Conservation (phyloP, 106 monocot genomes). For the Ottelia alismoides region DNA sequence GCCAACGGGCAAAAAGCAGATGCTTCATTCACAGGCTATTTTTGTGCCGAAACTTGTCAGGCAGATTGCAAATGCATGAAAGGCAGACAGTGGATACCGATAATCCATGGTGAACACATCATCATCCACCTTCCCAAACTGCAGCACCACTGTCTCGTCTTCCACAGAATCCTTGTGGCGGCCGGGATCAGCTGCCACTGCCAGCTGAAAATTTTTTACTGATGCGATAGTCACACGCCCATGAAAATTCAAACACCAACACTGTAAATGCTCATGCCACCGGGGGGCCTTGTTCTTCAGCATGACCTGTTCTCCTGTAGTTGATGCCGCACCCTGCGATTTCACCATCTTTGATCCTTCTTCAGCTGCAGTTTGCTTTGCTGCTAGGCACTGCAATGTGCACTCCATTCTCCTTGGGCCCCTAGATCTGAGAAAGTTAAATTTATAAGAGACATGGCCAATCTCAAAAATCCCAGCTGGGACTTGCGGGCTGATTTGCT, state of each 20-base stretch:
- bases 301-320: constrained; percentile 6
- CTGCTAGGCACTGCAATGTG: constrained; percentile 20
- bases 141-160: constrained; percentile 40
- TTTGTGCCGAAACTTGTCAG: constrained; percentile 65
- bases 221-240: constrained; percentile 61
- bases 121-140: constrained; percentile 60
- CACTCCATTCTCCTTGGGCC: constrained; percentile 70
- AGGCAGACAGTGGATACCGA: constrained; percentile 47
- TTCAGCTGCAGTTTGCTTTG: background rate
- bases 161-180: constrained; percentile 16
- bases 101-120: constrained; percentile 68
- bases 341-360: background rate
- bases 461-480: constrained; percentile 42
- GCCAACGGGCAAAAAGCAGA: too few relatives aligned
- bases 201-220: constrained; percentile 66
- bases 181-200: constrained; percentile 31
- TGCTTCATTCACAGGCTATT: constrained; percentile 24
- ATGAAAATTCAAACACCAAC: constrained; percentile 73
- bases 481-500: constrained; percentile 55
- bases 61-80: constrained; percentile 68
- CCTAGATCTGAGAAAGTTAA: constrained; percentile 59
- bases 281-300: constrained; percentile 49
- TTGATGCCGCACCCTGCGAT: background rate
- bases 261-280: constrained; percentile 71
- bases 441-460: constrained; percentile 51